These are phyloP conservation scores for Fraxinus platypoda DNA, from an alignment of 305 asterid genomes.

Conservation along the genomic window DNA sequence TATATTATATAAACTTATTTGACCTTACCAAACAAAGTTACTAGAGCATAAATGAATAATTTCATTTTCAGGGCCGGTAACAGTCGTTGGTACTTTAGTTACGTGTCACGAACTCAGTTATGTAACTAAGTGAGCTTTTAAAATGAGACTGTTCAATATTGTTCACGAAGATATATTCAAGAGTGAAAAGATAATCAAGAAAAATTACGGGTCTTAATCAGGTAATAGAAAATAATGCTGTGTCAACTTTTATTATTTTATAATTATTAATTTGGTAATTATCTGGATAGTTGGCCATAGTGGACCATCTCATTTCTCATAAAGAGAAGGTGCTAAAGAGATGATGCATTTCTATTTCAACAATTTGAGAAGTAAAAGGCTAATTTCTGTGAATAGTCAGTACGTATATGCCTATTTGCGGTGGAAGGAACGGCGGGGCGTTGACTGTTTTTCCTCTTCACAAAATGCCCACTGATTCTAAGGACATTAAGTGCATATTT, in stretches of 20 bases:
- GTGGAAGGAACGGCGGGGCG: neutral
- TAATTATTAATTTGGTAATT: too few relatives aligned
- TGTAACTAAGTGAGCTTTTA: too few relatives aligned
- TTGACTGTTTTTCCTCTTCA: neutral
- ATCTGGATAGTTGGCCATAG: neutral
- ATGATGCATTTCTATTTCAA: neutral
- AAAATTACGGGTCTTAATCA: neutral
- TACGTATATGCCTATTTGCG: neutral
- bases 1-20: too few relatives aligned
- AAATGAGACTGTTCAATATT: neutral
- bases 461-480: neutral
- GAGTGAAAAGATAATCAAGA: neutral
- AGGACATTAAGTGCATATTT: neutral
- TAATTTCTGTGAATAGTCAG: neutral
- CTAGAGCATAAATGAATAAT: neutral
- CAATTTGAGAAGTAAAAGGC: constrained; percentile 15
- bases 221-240: neutral
- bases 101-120: neutral
- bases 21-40: neutral
- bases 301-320: constrained; percentile 9
- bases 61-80: too few relatives aligned
- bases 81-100: too few relatives aligned
- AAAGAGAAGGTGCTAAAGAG: neutral
- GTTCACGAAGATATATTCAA: neutral
- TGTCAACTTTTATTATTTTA: neutral